Evolutionary conservation across 169 alveolate genomes (phyloP).

Genomic region (Plasmodium inui): DNA sequence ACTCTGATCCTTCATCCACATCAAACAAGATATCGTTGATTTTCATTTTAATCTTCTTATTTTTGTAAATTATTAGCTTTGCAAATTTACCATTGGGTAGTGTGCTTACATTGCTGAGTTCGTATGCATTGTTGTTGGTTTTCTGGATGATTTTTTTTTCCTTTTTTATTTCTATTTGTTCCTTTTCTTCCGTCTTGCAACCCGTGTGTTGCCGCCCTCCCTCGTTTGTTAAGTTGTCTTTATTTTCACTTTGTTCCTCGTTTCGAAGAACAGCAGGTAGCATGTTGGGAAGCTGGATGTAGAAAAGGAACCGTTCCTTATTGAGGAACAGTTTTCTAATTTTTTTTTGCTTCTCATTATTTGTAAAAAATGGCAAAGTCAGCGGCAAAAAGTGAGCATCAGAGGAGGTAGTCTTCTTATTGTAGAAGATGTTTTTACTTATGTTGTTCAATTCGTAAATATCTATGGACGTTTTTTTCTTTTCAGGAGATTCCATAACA

Average conservation of each 20-base stretch:
- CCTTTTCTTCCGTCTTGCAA: neutral
- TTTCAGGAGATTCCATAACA: constrained; percentile 2
- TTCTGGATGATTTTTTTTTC: neutral
- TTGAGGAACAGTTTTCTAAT: constrained; percentile 24
- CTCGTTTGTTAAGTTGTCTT: constrained; percentile 1
- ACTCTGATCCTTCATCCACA: constrained; percentile 71
- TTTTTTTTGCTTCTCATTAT: constrained; percentile 60
- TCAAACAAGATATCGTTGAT: constrained; percentile 64
- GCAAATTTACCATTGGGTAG: constrained; percentile 75
- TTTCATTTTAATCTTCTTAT: constrained; percentile 76
- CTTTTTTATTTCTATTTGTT: constrained; percentile 9
- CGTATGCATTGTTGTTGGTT: constrained; percentile 1
- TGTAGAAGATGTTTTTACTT: constrained; percentile 74
- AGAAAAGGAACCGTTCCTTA: constrained; percentile 49
- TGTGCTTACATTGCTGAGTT: constrained; percentile 53
- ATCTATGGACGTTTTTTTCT: constrained; percentile 61
- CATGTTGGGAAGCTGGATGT: constrained; percentile 69
- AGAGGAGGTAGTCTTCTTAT: constrained; percentile 41
- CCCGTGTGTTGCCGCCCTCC: neutral
- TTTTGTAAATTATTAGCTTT: constrained; percentile 69
- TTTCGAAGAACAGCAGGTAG: constrained; percentile 62
- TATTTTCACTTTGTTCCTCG: constrained; percentile 3
- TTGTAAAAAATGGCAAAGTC: constrained; percentile 58
- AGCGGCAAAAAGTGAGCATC: constrained; percentile 70
- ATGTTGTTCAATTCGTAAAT: constrained; percentile 66